Base-by-base conservation (phyloP, 768 basidiomycete species). In the Russula dissimulans region DNA sequence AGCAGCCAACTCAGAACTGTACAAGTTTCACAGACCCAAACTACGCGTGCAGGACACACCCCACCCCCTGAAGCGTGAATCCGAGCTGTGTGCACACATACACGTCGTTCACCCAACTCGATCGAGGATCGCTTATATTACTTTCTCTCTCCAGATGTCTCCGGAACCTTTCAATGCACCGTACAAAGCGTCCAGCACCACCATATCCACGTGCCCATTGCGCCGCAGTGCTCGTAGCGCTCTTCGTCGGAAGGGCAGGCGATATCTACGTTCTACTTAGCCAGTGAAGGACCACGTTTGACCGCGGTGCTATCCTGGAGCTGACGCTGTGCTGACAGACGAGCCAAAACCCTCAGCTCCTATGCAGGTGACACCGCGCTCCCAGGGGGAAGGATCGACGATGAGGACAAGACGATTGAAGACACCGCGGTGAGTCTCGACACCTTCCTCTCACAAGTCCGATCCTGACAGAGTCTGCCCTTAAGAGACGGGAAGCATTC, bases 341-440 rank as follows among this genome's bases (percentile, higher is more conserved):
- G 92, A 2, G 84, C 91, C 1, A 77, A 85, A 0, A 81, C 81
- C 3, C 73, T 95, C 65, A 76, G 83, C 41, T 79, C 85, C 9
- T 95, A 89, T 66, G 88, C 92, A 0, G 90, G 90, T 0, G 93
- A 95, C 69, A 95, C 93, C 0, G 87, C 90, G 1, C 73, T 95
- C 5, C 93, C 92, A 0, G 92, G 93, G 6, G 92, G 93, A 0
- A 91, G 85, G 69, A 78, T 85, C 7, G 92, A 95, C 15, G 74
- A 75, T 2, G 76, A 74, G 43, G 92, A 95, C 69, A 69, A 67
- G 63, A 82, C 80, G 43, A 74, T 85, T 3, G 93, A 94, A 67
- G 87, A 88, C 61, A 86, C 91, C 3, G 92, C 91, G 18, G 91
- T 92, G 69, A 66, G 84, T 76, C 18, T 44, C 17, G 49, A 17